Base-by-base conservation (phyloP, 495 filamentous ascomycete genomes). In the Penicillium turbatum region DNA sequence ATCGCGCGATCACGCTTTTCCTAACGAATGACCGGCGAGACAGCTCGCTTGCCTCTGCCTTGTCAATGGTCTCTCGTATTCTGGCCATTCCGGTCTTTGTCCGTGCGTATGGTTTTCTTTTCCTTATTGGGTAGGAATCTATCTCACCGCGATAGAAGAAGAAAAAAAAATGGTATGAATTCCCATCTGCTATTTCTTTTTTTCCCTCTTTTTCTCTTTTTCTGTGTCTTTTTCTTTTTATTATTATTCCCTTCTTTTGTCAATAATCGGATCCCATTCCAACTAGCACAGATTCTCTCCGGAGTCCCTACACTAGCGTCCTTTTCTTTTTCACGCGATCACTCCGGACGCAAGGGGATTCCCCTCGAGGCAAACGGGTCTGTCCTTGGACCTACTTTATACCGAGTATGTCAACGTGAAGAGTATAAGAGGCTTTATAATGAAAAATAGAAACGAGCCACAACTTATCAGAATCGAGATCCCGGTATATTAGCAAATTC, bases 31-130 rank as follows among this genome's bases (percentile, higher is more conserved):
- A 39, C 10, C 11, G n/a, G 2, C 29, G 21, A 6, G 29, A 30
- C 36, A 27, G 61, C 61, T 64, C 61, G 61, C 61, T 64, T 64
- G 58, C 46, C 58, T 53, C 58, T 61, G 40, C 61, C 61, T 37
- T 51, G 46, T 21, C 57, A 45, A 40, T 15, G 49, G 55, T 46
- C 26, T 51, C 58, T 59, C 59, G 59, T 62, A 62, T 62, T 62
- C 51, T 56, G 31, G 48, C 57, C 57, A 60, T 60, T 60, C 53
- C 57, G 54, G 48, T 19, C 57, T 15, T n/a, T 39, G 54, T 63
- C 54, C 54, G 61, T 57, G 54, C 57, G 57, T 41, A 24, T 32
- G n/a, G n/a, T 30, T 45, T 13, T 11, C 11, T 48, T n/a, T n/a
- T 40, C 40, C 54, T 54, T 26, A 58, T 57, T 50, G 58, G 50